A percentile compares a stretch with the other conserved stretches of the same genome.
phyloP scores from a whole-genome alignment of 2,329 filamentous ascomycete genomes.

The Scytalidium sp. region DNA sequence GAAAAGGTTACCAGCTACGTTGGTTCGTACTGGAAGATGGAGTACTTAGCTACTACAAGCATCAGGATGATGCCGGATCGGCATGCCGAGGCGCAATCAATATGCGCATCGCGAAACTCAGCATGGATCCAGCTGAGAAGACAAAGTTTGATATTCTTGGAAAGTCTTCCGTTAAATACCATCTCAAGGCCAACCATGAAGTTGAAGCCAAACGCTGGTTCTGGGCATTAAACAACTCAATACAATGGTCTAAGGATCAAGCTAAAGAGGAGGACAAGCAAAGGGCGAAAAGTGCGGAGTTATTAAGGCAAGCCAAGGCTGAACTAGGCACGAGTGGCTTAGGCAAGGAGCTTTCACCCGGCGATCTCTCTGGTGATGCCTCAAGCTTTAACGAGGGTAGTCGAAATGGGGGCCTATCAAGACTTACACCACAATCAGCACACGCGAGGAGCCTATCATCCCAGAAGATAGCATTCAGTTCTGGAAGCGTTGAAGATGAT shows the following conservation, averaged over 20 bases:
- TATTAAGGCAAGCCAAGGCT: conserved; percentile 74
- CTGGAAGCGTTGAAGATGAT: conserved; percentile 45
- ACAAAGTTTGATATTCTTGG: conserved; percentile 97
- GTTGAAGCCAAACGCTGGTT: conserved; percentile 99
- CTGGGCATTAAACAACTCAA: conserved; percentile 98
- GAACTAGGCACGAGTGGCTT: conserved; percentile 56
- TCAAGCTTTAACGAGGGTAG: conserved; percentile 31
- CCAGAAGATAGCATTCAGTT: conserved; percentile 27
- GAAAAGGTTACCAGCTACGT: conserved; percentile 90
- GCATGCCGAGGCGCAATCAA: conserved; percentile 98
- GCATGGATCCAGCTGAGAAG: conserved; percentile 97
- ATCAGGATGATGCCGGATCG: conserved; percentile 94
- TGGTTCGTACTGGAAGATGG: conserved; percentile 99
- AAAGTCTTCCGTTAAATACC: conserved; percentile 98
- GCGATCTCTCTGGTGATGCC: conserved; percentile 18
- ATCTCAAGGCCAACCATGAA: conserved; percentile 95
- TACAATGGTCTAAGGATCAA: conserved; percentile 97
- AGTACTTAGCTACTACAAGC: conserved; percentile 97
- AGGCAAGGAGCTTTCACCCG: conserved; percentile 16
- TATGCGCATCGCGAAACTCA: conserved; percentile 91
- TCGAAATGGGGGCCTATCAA: conserved; percentile 41
- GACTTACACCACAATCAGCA: conserved; percentile 18
- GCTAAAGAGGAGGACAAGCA: conserved; percentile 84
- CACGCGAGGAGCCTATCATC: conserved; percentile 19
- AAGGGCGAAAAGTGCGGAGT: conserved; percentile 70